Conservation (phyloP, 495 filamentous ascomycete genomes). For the Penicillium psychrofluorescens region DNA sequence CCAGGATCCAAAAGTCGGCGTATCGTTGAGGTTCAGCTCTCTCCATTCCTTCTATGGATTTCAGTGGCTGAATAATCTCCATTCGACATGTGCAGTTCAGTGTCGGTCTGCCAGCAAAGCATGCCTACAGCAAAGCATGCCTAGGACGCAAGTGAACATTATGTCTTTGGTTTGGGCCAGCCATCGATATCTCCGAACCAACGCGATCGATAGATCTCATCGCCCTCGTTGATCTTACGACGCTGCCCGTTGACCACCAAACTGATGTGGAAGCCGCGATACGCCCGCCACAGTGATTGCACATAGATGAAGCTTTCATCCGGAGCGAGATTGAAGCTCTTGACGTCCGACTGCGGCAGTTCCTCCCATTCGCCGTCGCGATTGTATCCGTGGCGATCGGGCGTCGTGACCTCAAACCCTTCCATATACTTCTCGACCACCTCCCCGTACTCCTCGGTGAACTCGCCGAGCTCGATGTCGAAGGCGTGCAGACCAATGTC, state of each 20-base stretch:
- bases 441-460: slow-evolving; percentile 6
- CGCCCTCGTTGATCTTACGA: slow-evolving; percentile 13
- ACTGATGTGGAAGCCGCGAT: slow-evolving; percentile 19
- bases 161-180: slow-evolving; percentile 17
- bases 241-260: slow-evolving; percentile 14
- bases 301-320: slow-evolving; percentile 21
- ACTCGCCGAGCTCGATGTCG: slow-evolving; percentile 13
- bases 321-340: slow-evolving; percentile 21
- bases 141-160: no score
- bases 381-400: slow-evolving; percentile 17
- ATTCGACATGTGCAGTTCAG: no score
- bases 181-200: slow-evolving; percentile 22
- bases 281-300: slow-evolving; percentile 17
- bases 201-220: slow-evolving; percentile 25
- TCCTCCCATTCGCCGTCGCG: slow-evolving; percentile 13
- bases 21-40: no score
- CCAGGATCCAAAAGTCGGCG: no score
- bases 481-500: slow-evolving; percentile 18
- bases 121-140: no score
- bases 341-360: slow-evolving; percentile 18
- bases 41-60: no score
- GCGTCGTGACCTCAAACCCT: slow-evolving; percentile 20
- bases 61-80: no score
- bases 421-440: slow-evolving; percentile 15
- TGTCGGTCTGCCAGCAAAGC: no score